A percentile compares a stretch with the other conserved stretches of the same genome.
Evolutionary conservation across 2,329 filamentous ascomycete genomes (phyloP).

Genomic region (Fusarium metavorans): DNA sequence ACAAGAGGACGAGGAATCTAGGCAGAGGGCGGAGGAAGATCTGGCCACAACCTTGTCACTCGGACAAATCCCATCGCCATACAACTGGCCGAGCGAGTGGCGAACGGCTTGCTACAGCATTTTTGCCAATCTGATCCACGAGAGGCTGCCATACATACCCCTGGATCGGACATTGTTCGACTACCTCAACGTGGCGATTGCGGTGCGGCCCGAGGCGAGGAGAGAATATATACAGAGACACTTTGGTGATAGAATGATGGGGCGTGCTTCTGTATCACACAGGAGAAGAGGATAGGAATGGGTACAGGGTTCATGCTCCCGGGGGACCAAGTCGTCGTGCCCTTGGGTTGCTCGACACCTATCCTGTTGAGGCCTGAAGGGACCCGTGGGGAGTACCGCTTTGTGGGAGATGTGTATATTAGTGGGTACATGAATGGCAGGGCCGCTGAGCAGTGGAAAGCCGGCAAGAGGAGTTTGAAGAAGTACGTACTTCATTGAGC

Average conservation of each 20-base stretch:
- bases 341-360: slow-evolving; percentile 23
- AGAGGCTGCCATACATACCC: slow-evolving; percentile 10
- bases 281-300: slow-evolving; percentile 7
- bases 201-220: not conserved
- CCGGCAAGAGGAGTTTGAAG: not conserved
- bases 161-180: not conserved
- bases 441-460: slow-evolving; percentile 20
- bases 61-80: slow-evolving; percentile 10
- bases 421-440: slow-evolving; percentile 25
- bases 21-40: slow-evolving; percentile 16
- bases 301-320: slow-evolving; percentile 26
- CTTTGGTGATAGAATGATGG: slow-evolving; percentile 24
- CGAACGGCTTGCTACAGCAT: slow-evolving; percentile 1
- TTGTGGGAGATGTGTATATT: slow-evolving; percentile 26
- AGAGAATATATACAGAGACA: slow-evolving; percentile 13
- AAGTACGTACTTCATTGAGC: slow-evolving; percentile 20
- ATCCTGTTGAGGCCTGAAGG: slow-evolving; percentile 20
- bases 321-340: slow-evolving; percentile 21
- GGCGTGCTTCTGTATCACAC: slow-evolving; percentile 25
- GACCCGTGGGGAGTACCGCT: slow-evolving; percentile 10
- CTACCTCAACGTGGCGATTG: not conserved
- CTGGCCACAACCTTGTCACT: slow-evolving; percentile 22
- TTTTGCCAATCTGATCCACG: slow-evolving; percentile 18
- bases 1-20: not conserved
- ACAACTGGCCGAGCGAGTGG: slow-evolving; percentile 12